Percentiles rank a stretch among this genome's conserved stretches.
These are phyloP conservation scores for Eutrema salsugineum DNA, from an alignment of 441 rosid species.

Conservation along the genomic window DNA sequence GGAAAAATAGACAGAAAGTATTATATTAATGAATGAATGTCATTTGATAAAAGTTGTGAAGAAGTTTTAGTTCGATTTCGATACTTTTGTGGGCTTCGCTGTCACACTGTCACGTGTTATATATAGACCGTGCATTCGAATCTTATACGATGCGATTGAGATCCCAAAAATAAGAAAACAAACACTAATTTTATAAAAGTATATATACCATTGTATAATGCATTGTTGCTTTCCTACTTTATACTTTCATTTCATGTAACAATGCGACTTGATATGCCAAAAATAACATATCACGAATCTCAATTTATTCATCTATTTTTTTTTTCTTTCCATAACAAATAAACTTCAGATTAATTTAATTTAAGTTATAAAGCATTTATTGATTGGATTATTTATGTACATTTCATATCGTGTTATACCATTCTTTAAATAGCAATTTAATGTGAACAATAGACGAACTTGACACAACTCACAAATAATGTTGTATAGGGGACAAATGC, in stretches of 20 bases:
- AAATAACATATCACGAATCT: not conserved
- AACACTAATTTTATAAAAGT: not conserved
- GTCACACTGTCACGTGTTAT: conserved; percentile 15
- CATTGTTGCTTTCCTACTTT: not conserved
- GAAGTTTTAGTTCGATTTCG: conserved; percentile 20
- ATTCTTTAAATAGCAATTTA: not conserved
- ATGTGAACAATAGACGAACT: not conserved
- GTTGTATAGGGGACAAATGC: too few relatives aligned
- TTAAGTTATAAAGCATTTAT: not conserved
- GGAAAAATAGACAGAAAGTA: too few relatives aligned
- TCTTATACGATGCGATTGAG: not conserved
- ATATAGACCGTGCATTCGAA: not conserved
- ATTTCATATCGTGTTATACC: not conserved
- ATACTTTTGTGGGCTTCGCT: not conserved
- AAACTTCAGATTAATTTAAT: not conserved
- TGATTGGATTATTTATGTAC: not conserved
- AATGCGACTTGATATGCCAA: not conserved
- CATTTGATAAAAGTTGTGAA: not conserved
- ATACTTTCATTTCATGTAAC: not conserved
- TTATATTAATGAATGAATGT: too few relatives aligned
- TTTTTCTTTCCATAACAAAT: not conserved
- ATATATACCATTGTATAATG: not conserved
- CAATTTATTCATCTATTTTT: not conserved
- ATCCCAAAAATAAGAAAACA: not conserved
- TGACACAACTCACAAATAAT: not conserved